Evolutionary conservation across 2,329 filamentous ascomycete genomes (phyloP).

Genomic region (Colletotrichum karsti): DNA sequence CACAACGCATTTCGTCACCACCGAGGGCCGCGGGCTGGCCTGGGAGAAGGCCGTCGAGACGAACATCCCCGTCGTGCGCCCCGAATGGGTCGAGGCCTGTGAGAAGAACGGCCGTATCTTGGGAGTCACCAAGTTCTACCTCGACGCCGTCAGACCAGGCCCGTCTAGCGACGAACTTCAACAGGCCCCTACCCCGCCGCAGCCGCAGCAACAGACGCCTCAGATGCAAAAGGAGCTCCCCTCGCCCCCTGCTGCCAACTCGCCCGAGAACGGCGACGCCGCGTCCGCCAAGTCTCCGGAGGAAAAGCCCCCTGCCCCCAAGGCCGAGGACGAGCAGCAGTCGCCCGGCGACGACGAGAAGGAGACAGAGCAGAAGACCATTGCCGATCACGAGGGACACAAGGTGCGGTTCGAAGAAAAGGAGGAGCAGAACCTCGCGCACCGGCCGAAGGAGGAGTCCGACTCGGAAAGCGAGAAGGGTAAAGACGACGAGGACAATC

Average conservation of each 20-base stretch:
- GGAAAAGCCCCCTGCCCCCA: slow-evolving; percentile 23
- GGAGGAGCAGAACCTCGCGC: slow-evolving; percentile 61
- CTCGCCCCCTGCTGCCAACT: slow-evolving; percentile 30
- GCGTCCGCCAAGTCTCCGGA: slow-evolving; percentile 19
- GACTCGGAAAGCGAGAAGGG: slow-evolving; percentile 34
- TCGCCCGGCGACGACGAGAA: slow-evolving; percentile 38
- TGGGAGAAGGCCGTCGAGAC: slow-evolving; percentile 99
- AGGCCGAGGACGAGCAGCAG: slow-evolving; percentile 36
- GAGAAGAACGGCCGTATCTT: slow-evolving; percentile 92
- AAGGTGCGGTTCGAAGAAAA: slow-evolving; percentile 65
- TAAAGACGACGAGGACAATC: slow-evolving; percentile 42
- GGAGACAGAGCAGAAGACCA: slow-evolving; percentile 46
- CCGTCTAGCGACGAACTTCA: slow-evolving; percentile 44
- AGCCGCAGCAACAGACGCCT: slow-evolving; percentile 23
- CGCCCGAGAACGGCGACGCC: slow-evolving; percentile 36
- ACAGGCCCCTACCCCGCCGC: slow-evolving; percentile 36
- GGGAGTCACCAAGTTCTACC: slow-evolving; percentile 93
- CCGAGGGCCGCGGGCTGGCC: slow-evolving; percentile 84
- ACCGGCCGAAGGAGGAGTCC: slow-evolving; percentile 48
- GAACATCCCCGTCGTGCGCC: slow-evolving; percentile 96
- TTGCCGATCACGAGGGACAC: slow-evolving; percentile 56
- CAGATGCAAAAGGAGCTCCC: slow-evolving; percentile 45
- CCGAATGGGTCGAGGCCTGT: slow-evolving; percentile 98
- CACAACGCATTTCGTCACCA: slow-evolving; percentile 98
- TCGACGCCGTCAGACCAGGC: slow-evolving; percentile 75